Evolutionary conservation across 2,329 filamentous ascomycete species (phyloP).

Genomic region (Phyllosticta citriasiana): DNA sequence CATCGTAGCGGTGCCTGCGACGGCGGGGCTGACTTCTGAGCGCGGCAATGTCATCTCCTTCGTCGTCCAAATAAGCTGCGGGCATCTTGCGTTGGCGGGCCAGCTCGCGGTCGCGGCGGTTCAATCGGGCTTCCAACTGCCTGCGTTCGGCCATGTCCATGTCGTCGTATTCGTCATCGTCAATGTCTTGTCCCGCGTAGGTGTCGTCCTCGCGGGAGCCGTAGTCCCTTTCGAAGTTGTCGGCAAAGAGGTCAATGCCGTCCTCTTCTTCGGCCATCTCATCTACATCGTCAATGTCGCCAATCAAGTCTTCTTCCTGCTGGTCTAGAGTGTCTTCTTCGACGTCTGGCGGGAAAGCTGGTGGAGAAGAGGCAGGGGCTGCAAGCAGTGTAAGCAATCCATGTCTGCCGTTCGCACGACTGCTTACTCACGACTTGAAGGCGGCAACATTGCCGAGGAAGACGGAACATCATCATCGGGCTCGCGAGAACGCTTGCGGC

Average conservation of each 20-base stretch:
- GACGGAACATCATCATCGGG: conserved; percentile 51
- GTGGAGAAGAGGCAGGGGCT: conserved; percentile 51
- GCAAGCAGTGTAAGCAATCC: conserved; percentile 13
- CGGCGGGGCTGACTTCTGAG: conserved; percentile 77
- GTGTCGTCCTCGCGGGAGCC: conserved; percentile 41
- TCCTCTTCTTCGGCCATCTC: conserved; percentile 61
- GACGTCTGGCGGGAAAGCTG: conserved; percentile 56
- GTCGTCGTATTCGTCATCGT: conserved; percentile 68
- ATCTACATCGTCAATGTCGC: conserved; percentile 56
- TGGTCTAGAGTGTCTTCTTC: conserved; percentile 45
- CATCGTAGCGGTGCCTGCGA: conserved; percentile 83
- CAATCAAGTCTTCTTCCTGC: conserved; percentile 56
- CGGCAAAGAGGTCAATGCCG: conserved; percentile 61
- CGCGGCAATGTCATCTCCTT: conserved; percentile 77
- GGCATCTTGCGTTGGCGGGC: conserved; percentile 58
- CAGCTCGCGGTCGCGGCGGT: conserved; percentile 63
- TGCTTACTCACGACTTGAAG: conserved; percentile 49
- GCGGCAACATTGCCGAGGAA: conserved; percentile 44
- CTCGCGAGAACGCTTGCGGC: conserved; percentile 56
- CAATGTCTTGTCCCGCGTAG: conserved; percentile 63
- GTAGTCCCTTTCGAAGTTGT: conserved; percentile 57
- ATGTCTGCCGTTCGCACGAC: neutral
- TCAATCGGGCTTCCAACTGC: conserved; percentile 61
- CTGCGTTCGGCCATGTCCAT: conserved; percentile 58
- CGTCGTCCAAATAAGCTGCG: conserved; percentile 64